Base-by-base conservation (phyloP, 345 rosid genomes). In the Draba incana region DNA sequence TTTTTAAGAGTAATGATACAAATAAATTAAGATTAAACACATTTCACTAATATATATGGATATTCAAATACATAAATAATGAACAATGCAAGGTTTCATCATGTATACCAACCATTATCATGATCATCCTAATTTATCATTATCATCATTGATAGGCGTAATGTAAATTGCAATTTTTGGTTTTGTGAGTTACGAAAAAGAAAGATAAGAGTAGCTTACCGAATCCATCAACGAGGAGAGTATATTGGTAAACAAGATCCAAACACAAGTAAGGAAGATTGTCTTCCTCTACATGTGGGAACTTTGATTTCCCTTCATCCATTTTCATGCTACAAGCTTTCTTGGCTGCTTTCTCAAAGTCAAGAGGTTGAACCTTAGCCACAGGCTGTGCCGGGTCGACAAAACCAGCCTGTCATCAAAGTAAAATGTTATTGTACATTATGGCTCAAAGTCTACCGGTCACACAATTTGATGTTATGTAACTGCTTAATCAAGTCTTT, bases 191-290 rank as follows among this genome's bases (percentile, higher is more conserved):
- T 27, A 12, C 35, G 8, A 31, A 8, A 39, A 30, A n/a, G 28
- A 16, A 3, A 28, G 35, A 35, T 10, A 63, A 12, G 63, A 56
- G 58, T 28, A 24, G 50, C 87, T 81, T 79, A 89, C 99, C 98
- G 64, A 94, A 94, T 68, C 99, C 99, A 78, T 89, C 86, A 0
- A 87, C 84, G 20, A 94, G 98, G 72, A 94, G 77, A 43, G 92
- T 80, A 57, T 84, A 88, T 77, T 94, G 90, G 72, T 94, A 91
- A 48, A 89, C 86, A 55, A 94, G 93, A 84, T 91, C 99, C 97
- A 94, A 83, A 78, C 99, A 94, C 64, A 94, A 39, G 76, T 81
- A 91, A 11, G 99, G 93, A 55, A 84, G 82, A 77, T 87, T 80
- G 48, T 57, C 63, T 24, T 79, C 90, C 0, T 80, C 90, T 12